phyloP scores from a whole-genome alignment of 2,329 filamentous ascomycete species.

The Cercospora beticola region DNA sequence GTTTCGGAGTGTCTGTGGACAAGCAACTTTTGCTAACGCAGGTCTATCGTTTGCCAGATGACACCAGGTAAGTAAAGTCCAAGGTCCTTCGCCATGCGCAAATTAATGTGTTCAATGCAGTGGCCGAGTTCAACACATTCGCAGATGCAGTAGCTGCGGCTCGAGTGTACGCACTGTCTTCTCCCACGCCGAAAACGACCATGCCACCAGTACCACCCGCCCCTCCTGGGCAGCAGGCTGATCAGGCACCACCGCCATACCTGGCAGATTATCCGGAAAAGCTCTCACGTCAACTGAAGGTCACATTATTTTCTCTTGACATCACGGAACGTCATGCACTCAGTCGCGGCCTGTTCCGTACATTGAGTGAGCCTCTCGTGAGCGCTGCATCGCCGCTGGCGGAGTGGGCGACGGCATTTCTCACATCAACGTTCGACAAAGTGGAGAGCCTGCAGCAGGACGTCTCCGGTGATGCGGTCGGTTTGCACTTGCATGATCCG shows the following conservation, averaged over 20 bases:
- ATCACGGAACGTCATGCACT: slow-evolving; percentile 49
- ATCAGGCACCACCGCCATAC: slow-evolving; percentile 35
- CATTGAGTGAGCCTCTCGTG: slow-evolving; percentile 32
- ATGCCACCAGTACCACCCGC: slow-evolving; percentile 67
- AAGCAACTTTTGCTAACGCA: neutral
- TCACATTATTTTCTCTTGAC: slow-evolving; percentile 52
- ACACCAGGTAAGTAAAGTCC: slow-evolving; percentile 32
- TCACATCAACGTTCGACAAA: slow-evolving; percentile 48
- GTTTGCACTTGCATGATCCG: slow-evolving; percentile 50
- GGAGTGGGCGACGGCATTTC: slow-evolving; percentile 48
- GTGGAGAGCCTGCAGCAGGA: slow-evolving; percentile 43
- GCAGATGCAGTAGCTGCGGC: slow-evolving; percentile 64
- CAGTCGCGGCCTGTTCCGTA: slow-evolving; percentile 41
- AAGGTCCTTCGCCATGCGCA: too few species aligned
- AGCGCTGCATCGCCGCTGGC: slow-evolving; percentile 44
- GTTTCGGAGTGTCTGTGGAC: neutral
- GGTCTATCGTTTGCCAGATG: slow-evolving; percentile 45
- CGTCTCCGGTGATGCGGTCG: slow-evolving; percentile 39
- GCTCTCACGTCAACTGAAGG: slow-evolving; percentile 43
- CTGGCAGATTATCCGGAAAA: slow-evolving; percentile 44
- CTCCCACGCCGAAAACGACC: slow-evolving; percentile 66
- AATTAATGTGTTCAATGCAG: slow-evolving; percentile 51
- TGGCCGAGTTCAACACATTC: slow-evolving; percentile 93
- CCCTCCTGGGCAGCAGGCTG: slow-evolving; percentile 32
- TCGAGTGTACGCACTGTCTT: slow-evolving; percentile 51